These are phyloP conservation scores for Cutaneotrichosporon sp. DNA, from an alignment of 1,284 basidiomycete species.

Conservation along the genomic window DNA sequence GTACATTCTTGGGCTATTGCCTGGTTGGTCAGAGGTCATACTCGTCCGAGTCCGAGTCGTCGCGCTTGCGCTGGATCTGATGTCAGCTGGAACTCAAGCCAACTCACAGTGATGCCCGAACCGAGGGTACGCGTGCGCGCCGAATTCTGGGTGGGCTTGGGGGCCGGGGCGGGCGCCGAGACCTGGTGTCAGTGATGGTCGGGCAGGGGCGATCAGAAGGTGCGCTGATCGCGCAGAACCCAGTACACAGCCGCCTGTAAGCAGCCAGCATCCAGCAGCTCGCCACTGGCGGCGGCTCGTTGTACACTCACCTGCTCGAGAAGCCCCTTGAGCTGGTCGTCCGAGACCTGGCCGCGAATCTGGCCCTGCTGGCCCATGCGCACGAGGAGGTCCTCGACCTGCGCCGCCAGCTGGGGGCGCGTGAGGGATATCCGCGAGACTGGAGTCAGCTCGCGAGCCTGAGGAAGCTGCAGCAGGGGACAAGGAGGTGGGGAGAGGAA, in stretches of 20 bases:
- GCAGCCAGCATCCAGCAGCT: neutral
- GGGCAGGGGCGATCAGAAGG: neutral
- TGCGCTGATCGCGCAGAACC: neutral
- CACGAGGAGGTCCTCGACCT: conserved; percentile 81
- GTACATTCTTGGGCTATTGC: neutral
- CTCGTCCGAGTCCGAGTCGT: conserved; percentile 54
- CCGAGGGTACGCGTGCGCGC: conserved; percentile 47
- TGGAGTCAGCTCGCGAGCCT: conserved; percentile 41
- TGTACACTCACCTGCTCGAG: conserved; percentile 74
- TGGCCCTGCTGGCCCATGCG: conserved; percentile 94
- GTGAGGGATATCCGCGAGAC: conserved; percentile 91
- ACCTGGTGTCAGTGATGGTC: conserved; percentile 31
- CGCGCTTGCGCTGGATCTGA: conserved; percentile 52
- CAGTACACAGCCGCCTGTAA: neutral
- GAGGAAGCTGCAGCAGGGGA: neutral
- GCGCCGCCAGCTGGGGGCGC: conserved; percentile 77
- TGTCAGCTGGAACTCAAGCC: neutral
- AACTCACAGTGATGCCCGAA: conserved; percentile 49
- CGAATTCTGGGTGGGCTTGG: conserved; percentile 30
- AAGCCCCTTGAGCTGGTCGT: conserved; percentile 84
- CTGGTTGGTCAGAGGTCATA: conserved; percentile 45
- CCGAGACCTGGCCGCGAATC: conserved; percentile 77
- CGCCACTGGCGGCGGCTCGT: neutral
- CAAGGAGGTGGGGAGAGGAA: neutral
- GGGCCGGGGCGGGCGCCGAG: conserved; percentile 38